A percentile compares a stretch with the other conserved stretches of the same genome.
These are phyloP conservation scores for Schwanniomyces vanrijiae DNA, from an alignment of 805 yeast genomes.

Conservation along the genomic window DNA sequence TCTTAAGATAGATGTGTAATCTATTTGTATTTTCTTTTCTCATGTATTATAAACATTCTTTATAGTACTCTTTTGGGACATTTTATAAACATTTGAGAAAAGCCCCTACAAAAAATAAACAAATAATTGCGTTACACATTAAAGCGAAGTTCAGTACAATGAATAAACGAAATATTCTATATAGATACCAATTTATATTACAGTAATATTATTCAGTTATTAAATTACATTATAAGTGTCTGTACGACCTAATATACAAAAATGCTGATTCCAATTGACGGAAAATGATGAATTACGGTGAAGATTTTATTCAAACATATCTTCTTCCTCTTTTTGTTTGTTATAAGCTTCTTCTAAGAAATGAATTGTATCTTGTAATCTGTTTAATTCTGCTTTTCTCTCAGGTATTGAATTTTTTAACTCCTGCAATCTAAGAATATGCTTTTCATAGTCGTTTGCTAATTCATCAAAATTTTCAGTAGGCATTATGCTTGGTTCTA, in stretches of 20 bases:
- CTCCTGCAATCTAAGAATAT: constrained; percentile 28
- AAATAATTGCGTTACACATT: background rate
- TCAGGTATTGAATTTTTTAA: constrained; percentile 38
- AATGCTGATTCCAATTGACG: background rate
- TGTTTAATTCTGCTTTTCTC: constrained; percentile 33
- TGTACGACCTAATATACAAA: constrained; percentile 6
- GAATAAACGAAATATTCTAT: background rate
- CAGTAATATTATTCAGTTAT: background rate
- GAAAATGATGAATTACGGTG: background rate
- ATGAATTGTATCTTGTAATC: constrained; percentile 28
- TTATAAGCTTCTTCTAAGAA: constrained; percentile 24
- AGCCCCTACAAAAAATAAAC: background rate
- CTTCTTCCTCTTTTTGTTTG: constrained; percentile 10
- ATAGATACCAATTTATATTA: background rate
- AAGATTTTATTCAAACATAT: background rate
- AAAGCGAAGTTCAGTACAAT: background rate
- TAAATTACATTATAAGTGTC: constrained; percentile 3
- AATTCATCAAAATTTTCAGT: constrained; percentile 16
- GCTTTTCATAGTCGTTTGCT: constrained; percentile 23
- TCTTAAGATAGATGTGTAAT: background rate
- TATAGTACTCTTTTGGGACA: background rate
- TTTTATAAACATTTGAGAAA: constrained; percentile 2
- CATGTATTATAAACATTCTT: background rate
- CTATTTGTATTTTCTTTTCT: background rate
- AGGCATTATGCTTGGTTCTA: constrained; percentile 8